Evolutionary conservation across 805 yeast species (phyloP), one percentile per base, ranked within the genome.

Genomic region (Candida vartiovaarae): DNA sequence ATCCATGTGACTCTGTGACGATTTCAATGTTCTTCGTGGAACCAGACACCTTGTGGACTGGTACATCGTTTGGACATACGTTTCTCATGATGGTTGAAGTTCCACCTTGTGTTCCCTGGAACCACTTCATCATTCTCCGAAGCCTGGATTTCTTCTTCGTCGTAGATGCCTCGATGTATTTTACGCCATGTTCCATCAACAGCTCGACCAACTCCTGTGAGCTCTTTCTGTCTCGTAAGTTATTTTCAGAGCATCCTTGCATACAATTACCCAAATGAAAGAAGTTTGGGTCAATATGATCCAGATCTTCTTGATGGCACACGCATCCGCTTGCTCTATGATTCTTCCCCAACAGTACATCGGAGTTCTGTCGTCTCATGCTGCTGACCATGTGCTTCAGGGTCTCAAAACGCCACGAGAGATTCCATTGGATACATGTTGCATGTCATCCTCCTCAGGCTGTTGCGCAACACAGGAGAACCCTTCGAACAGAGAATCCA

Each of bases 121-220:
- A 35, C 45, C 38, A 45, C 10, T n/a, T 35, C 15, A 6, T 40
- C 26, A 39, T 2, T 6, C 27, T 24, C 6, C 24, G 20, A 24
- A 34, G 32, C 15, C 32, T 31, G 11, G 39, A 15, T 20, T 20
- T 24, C 25, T 26, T 23, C 39, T 23, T 8, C 25, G n/a, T 11
- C 34, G 34, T 4, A 10, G 11, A 20, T 10, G 5, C 26, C 24
- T 46, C 52, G 27, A 50, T 44, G 32, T 50, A 50, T 8, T 45
- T 33, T 8, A 50, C 47, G 4, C 49, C 49, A 7, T 45, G 43
- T 32, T 35, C 29, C 39, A 40, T 15, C 37, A 41, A 25, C 10
- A 42, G 42, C 11, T 32, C 27, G 4, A 38, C 42, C 9, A 41
- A 33, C 10, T 26, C 32, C 10, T 10, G n/a, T 29, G 33, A 38